Percentiles rank a stretch among this genome's conserved stretches.
Conservation (phyloP, 2,329 filamentous ascomycete genomes). For the Sporothrix humicola region DNA sequence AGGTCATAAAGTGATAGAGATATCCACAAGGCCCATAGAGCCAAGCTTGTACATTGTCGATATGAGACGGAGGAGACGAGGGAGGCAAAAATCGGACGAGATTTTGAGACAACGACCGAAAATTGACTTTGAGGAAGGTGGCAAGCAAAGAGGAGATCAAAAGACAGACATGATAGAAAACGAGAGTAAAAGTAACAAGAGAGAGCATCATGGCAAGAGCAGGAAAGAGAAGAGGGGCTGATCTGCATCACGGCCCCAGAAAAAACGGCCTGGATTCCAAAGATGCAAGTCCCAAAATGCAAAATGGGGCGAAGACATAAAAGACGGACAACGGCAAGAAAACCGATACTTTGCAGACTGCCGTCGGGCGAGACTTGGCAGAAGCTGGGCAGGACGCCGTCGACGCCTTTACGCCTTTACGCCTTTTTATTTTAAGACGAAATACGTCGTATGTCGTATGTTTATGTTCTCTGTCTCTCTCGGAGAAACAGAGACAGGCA, state of each 20-base stretch:
- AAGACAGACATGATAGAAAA: neutral
- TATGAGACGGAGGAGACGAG: neutral
- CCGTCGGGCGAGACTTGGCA: constrained; percentile 17
- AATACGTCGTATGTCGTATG: neutral
- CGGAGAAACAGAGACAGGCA: constrained; percentile 12
- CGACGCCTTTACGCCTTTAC: neutral
- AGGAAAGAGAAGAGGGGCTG: neutral
- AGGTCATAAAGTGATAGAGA: neutral
- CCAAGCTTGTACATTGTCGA: too few species aligned
- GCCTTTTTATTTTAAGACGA: neutral
- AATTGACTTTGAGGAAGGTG: neutral
- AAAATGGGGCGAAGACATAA: neutral
- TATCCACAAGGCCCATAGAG: too few species aligned
- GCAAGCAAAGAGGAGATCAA: neutral
- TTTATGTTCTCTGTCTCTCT: neutral
- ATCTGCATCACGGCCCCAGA: neutral
- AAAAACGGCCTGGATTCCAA: neutral
- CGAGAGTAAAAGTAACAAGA: neutral
- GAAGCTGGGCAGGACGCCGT: neutral
- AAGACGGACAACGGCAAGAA: neutral
- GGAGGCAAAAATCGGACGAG: neutral
- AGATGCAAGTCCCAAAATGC: constrained; percentile 1
- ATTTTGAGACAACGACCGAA: neutral
- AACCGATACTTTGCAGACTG: too few species aligned
- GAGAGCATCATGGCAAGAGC: neutral